These are phyloP conservation scores for Scalesia atractyloides DNA, from an alignment of 129 eudicot species.

Conservation along the genomic window DNA sequence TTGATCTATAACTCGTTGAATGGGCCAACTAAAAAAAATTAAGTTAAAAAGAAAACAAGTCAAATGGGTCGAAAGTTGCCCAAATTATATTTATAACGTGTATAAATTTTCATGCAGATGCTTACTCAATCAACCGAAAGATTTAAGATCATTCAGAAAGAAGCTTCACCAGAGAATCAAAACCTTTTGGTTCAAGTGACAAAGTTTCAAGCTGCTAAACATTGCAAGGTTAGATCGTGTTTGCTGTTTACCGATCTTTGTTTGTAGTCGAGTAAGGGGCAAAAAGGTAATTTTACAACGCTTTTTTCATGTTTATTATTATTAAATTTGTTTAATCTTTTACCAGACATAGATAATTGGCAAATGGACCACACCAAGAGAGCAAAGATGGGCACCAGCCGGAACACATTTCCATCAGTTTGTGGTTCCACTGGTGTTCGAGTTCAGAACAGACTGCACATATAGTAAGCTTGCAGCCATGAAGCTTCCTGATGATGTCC, in stretches of 20 bases:
- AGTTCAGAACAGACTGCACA: constrained; percentile 80
- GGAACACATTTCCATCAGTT: constrained; percentile 95
- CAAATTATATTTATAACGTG: too few species aligned
- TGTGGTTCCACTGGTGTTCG: constrained; percentile 86
- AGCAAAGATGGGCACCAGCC: constrained; percentile 80
- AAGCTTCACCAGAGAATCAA: constrained; percentile 56
- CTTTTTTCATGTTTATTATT: neutral
- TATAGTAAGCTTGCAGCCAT: constrained; percentile 92
- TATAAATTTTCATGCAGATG: constrained; percentile 48
- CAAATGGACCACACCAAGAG: constrained; percentile 83
- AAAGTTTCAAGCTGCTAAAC: constrained; percentile 67
- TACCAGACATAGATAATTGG: constrained; percentile 83
- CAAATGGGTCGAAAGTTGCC: neutral
- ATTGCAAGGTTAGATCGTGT: constrained; percentile 59
- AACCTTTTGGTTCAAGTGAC: constrained; percentile 71
- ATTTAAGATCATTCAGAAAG: constrained; percentile 65
- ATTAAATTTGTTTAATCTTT: neutral
- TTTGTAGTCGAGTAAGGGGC: constrained; percentile 15
- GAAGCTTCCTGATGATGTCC: constrained; percentile 78
- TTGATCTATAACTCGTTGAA: neutral
- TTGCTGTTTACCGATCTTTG: neutral
- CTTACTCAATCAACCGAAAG: constrained; percentile 76
- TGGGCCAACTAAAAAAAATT: neutral
- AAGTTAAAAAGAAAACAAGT: neutral
- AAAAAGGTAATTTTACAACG: constrained; percentile 12